Evolutionary conservation across 1,284 basidiomycete species (phyloP), one percentile per base, ranked within the genome.

Genomic region (Mycosarcoma maydis): DNA sequence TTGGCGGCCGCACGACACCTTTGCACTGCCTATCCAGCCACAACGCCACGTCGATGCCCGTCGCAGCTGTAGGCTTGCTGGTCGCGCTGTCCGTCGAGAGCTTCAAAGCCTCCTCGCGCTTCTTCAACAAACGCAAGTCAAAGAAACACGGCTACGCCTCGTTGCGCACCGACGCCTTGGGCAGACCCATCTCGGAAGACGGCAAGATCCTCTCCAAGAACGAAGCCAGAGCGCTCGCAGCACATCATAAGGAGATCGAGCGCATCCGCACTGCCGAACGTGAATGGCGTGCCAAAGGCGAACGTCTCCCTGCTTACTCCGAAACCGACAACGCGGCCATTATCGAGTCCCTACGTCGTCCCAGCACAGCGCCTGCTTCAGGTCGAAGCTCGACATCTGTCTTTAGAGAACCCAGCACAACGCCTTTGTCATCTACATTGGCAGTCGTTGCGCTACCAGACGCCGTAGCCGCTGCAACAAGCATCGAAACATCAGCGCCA

Each of bases 131-230:
- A 27, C 69, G 69, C 47, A 67, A 60, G 34, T 64, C 59, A 4
- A 49, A 44, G 32, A 72, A 72, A 44, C 64, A 72, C 47, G 69
- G 69, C 51, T 72, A 68, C n/a, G 39, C 51, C 9, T 58, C 51
- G 5, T 56, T 72, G 4, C 62, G 55, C 34, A 72, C 69, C 40
- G 69, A 72, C 30, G 44, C 51, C 10, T 41, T 62, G 4, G 69
- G 69, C 10, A 47, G 69, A 6, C 69, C 69, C 14, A 38, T 72
- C 40, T 59, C 48, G 9, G 64, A 67, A 23, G 46, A 67, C 29
- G 69, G 69, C 48, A 67, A 68, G 29, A 37, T 47, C 3, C 46
- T 72, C 4, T 59, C 49, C 44, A 56, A 59, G 40, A 72, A 72
- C 53, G 47, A 72, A 39, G 69, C 69, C 19, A 62, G 52, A 32